A percentile compares a stretch with the other conserved stretches of the same genome.
Evolutionary conservation across 352 stramenopile genomes (phyloP).

Genomic region (Pythium dissimile): DNA sequence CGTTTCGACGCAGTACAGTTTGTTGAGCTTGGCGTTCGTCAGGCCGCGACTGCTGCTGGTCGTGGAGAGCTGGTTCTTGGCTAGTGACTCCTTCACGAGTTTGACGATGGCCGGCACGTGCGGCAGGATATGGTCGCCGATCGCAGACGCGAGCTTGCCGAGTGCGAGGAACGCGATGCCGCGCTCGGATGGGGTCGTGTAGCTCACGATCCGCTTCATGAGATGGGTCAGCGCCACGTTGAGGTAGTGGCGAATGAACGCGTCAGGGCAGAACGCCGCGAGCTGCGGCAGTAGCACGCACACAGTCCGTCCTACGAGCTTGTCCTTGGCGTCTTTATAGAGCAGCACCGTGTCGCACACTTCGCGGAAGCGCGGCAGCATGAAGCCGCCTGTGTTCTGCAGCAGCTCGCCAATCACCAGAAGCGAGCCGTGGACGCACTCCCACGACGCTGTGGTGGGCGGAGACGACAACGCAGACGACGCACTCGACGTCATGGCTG

Average conservation of each 20-base stretch:
- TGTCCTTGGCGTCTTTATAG: conserved; percentile 90
- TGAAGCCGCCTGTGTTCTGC: conserved; percentile 94
- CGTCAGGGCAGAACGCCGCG: conserved; percentile 88
- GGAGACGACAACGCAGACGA: neutral
- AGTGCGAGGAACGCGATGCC: conserved; percentile 91
- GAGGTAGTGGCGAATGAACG: conserved; percentile 94
- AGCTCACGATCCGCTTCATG: conserved; percentile 73
- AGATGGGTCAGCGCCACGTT: conserved; percentile 76
- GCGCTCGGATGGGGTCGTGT: conserved; percentile 53
- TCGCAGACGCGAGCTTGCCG: conserved; percentile 89
- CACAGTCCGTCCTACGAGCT: conserved; percentile 77
- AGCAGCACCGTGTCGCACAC: conserved; percentile 92
- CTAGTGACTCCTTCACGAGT: conserved; percentile 70
- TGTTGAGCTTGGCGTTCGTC: conserved; percentile 56
- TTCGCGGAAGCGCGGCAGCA: conserved; percentile 96
- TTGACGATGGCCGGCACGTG: conserved; percentile 77
- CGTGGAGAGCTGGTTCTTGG: conserved; percentile 35
- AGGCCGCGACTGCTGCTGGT: conserved; percentile 14
- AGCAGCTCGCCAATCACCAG: conserved; percentile 95
- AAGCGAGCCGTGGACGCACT: conserved; percentile 93
- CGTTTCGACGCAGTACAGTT: conserved; percentile 80
- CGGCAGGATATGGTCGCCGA: conserved; percentile 85
- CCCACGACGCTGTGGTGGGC: conserved; percentile 44
- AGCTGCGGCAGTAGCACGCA: conserved; percentile 92
- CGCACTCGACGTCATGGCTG: no score